Evolutionary conservation across 2,329 filamentous ascomycete genomes (phyloP), one percentile per base, ranked within the genome.

Genomic region (Sporothrix brasiliensis): DNA sequence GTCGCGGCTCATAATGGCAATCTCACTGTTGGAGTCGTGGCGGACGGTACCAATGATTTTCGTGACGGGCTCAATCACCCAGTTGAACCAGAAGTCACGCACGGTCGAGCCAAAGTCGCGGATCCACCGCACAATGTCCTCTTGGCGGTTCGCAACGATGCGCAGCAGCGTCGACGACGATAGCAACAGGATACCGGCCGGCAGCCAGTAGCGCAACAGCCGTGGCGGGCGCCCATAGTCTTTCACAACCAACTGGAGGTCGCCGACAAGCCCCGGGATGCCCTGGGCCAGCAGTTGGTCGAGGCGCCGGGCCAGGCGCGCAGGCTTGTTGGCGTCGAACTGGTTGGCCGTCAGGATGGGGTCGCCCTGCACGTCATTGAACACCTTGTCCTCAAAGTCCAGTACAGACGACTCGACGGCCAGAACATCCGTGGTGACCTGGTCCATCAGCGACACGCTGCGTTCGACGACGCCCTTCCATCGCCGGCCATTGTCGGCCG

Each of bases 1-100:
- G 74, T 94, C 91, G 71, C 93, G 92, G 81, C 93, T 97, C 91
- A 99, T 95, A 74, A 99, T 92, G 58, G 94, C 95, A 74, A 99
- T 94, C 78, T 98, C 94, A 77, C 93, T 97, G 74, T 89, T 91
- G 76, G 92, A 89, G 76, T 98, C 93, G 79, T 98, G 95, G 5
- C 94, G 89, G 74, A 99, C 98, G 0, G 95, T 99, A 65, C 91
- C 89, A 71, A 99, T 87, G 21, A 99, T 85, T 78, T 93, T 94
- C 75, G 88, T 88, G 0, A 89, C 85, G 0, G 95, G 95, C 74
- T 97, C 91, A 13, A 99, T 83, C 3, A 99, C 91, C 95, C 95
- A 99, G 79, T 99, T 99, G 72, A 89, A 85, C 92, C 94, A 97
- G 78, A 99, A 99, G 79, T 97, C 94, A 69, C 92, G 86, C 0